A percentile compares a stretch with the other conserved stretches of the same genome.
Evolutionary conservation across 139 green algal genomes (phyloP).

Genomic region (Pleodorina starrii): DNA sequence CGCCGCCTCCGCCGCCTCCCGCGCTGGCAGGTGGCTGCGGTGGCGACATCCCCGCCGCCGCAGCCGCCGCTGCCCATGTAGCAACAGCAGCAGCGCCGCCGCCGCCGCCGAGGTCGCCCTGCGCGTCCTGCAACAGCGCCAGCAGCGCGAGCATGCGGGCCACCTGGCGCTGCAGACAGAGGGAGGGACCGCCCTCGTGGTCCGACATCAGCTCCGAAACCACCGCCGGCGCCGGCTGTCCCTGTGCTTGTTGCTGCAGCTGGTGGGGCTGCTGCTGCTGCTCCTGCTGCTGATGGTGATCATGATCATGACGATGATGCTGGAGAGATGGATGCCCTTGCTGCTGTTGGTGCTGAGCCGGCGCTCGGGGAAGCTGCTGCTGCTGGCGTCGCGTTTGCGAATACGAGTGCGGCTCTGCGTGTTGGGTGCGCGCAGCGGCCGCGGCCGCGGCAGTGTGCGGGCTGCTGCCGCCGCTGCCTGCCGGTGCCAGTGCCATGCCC

Average conservation of each 20-base stretch:
- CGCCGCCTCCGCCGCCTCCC: background rate
- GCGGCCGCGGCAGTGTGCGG: too few relatives aligned
- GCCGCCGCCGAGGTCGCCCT: background rate
- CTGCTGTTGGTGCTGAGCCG: too few relatives aligned
- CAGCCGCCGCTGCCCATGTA: background rate
- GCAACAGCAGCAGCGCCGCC: background rate
- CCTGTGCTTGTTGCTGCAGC: background rate
- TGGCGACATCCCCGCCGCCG: background rate
- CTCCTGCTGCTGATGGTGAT: background rate
- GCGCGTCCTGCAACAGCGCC: conserved; percentile 57
- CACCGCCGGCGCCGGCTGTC: background rate
- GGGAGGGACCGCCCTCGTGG: conserved; percentile 13
- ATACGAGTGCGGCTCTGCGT: too few relatives aligned
- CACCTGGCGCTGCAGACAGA: conserved; percentile 62
- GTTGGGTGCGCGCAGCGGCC: background rate
- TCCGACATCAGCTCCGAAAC: conserved; percentile 11
- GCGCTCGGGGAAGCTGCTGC: too few relatives aligned
- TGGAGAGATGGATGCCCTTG: too few relatives aligned
- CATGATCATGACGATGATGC: too few relatives aligned
- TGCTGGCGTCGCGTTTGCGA: background rate
- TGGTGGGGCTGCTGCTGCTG: background rate
- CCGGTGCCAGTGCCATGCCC: too few relatives aligned
- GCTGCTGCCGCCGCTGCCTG: background rate
- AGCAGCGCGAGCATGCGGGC: conserved; percentile 80
- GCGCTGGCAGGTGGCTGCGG: too few relatives aligned